A percentile compares a stretch with the other conserved stretches of the same genome.
phyloP scores from a whole-genome alignment of 371 early-diverging fungal species.

The Rhizopus delemar region DNA sequence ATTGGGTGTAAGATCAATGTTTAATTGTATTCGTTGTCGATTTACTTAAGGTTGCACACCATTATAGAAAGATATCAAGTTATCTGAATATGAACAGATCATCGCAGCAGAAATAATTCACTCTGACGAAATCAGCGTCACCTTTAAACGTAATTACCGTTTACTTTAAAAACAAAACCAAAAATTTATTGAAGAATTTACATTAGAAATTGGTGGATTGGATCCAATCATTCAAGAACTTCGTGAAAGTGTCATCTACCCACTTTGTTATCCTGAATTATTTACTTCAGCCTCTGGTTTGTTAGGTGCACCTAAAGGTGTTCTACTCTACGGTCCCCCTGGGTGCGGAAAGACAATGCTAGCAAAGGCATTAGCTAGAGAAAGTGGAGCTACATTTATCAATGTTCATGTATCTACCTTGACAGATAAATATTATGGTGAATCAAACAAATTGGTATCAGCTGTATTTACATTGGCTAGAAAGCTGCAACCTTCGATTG shows the following conservation, averaged over 20 bases:
- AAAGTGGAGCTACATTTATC: constrained; percentile 94
- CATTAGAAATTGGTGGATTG: constrained; percentile 87
- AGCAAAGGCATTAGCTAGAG: constrained; percentile 95
- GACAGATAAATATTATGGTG: constrained; percentile 97
- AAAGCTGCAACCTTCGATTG: constrained; percentile 92
- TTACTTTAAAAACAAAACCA: neutral
- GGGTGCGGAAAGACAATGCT: constrained; percentile 98
- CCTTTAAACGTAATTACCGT: constrained; percentile 68
- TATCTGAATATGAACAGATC: constrained; percentile 91
- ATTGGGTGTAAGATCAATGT: constrained; percentile 53
- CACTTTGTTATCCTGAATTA: constrained; percentile 86
- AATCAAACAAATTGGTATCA: constrained; percentile 91
- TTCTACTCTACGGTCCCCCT: constrained; percentile 93
- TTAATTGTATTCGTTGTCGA: no score
- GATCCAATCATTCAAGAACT: constrained; percentile 89
- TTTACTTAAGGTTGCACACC: no score
- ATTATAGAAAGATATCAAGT: constrained; percentile 60
- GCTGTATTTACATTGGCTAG: constrained; percentile 92
- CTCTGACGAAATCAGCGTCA: constrained; percentile 86
- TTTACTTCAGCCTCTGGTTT: constrained; percentile 84
- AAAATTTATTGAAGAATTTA: neutral
- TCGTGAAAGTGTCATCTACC: constrained; percentile 94
- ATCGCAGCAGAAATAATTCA: constrained; percentile 93
- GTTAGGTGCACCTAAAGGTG: constrained; percentile 92
- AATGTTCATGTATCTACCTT: constrained; percentile 85